Conservation (phyloP, 176 grass and related monocot species). For the Bonia amplexicaulis region DNA sequence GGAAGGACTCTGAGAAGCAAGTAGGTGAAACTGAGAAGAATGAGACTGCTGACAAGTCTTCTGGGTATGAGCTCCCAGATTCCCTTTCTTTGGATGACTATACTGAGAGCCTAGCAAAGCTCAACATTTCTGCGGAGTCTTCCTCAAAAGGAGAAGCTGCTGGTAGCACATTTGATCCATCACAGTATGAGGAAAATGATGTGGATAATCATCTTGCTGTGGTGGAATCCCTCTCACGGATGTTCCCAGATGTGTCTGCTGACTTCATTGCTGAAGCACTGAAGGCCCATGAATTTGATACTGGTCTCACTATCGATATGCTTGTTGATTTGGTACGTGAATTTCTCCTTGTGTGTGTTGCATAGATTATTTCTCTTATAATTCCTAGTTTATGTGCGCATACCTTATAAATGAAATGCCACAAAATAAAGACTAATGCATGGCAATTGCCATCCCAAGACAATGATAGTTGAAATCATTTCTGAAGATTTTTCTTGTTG, state of each 20-base stretch:
- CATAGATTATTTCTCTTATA: background rate
- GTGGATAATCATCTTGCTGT: background rate
- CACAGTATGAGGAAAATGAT: background rate
- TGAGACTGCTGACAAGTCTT: slow-evolving; percentile 27
- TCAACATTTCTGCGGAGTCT: slow-evolving; percentile 33
- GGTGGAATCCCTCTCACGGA: slow-evolving; percentile 31
- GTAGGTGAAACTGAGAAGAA: slow-evolving; percentile 18
- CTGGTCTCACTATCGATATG: slow-evolving; percentile 34
- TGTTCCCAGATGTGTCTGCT: slow-evolving; percentile 57
- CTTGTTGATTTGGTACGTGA: slow-evolving; percentile 49
- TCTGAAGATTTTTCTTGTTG: background rate
- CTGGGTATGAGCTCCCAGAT: slow-evolving; percentile 40
- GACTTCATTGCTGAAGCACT: slow-evolving; percentile 51
- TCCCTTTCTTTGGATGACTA: slow-evolving; percentile 38
- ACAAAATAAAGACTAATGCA: background rate
- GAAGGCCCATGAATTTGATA: slow-evolving; percentile 30
- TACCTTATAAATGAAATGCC: background rate
- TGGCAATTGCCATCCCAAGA: background rate
- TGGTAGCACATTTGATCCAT: background rate
- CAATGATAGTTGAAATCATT: background rate
- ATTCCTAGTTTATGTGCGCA: background rate
- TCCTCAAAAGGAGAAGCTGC: slow-evolving; percentile 28
- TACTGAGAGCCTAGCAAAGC: slow-evolving; percentile 33
- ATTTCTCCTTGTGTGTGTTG: background rate
- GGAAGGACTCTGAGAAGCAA: slow-evolving; percentile 1